A percentile compares a stretch with the other conserved stretches of the same genome.
phyloP scores from a whole-genome alignment of 495 filamentous ascomycete genomes.

The Penicillium argentinense region DNA sequence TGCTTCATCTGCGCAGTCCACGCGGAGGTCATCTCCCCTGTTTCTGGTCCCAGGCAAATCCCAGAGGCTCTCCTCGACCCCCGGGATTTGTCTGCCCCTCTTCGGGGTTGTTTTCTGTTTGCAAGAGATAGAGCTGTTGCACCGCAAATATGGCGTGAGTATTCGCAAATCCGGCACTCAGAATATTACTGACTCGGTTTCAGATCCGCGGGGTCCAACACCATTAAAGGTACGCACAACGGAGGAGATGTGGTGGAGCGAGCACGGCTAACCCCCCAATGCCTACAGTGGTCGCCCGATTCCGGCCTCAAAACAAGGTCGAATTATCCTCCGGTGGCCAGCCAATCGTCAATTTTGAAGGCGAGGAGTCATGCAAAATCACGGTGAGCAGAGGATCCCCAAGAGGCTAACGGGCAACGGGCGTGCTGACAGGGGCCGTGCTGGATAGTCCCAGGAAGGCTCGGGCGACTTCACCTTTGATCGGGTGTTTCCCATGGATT shows the following conservation, averaged over 20 bases:
- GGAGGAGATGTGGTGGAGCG: constrained; percentile 3
- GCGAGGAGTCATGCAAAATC: constrained; percentile 84
- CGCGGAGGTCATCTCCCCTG: not conserved
- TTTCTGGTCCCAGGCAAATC: not conserved
- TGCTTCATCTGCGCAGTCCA: not conserved
- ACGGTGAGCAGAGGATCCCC: constrained; percentile 57
- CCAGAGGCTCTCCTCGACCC: constrained; percentile 13
- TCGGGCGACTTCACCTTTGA: constrained; percentile 92
- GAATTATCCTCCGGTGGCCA: constrained; percentile 88
- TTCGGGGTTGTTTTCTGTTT: constrained; percentile 20
- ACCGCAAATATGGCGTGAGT: too few species aligned
- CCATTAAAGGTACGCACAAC: constrained; percentile 65
- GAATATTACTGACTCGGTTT: constrained; percentile 10
- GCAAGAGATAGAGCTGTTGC: not conserved
- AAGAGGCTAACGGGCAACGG: too few species aligned
- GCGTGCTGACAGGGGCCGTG: constrained; percentile 10
- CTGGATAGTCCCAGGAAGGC: constrained; percentile 75
- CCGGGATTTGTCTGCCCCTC: constrained; percentile 28
- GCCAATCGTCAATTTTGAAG: constrained; percentile 84
- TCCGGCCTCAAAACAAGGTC: constrained; percentile 92
- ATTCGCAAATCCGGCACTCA: constrained; percentile 39
- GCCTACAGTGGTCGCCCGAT: constrained; percentile 82
- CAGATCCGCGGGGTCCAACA: constrained; percentile 54
- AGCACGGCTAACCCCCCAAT: constrained; percentile 15
- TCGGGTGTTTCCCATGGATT: constrained; percentile 91